Evolutionary conservation across 2,329 filamentous ascomycete genomes (phyloP).

Genomic region (Neofusicoccum laricinum): DNA sequence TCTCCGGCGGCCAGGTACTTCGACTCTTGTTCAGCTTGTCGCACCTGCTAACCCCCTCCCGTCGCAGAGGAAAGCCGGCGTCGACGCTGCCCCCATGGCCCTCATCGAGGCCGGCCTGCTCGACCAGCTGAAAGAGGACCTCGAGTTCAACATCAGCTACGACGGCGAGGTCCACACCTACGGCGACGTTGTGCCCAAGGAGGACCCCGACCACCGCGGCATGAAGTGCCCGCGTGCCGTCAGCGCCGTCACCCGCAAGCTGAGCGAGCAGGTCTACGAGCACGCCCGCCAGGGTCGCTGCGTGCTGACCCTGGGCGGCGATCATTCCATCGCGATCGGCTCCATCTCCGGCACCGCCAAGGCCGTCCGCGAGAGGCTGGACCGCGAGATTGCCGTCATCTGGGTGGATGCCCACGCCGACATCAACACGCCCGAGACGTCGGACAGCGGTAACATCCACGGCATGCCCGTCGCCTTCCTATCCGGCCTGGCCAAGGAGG

Average conservation of each 20-base stretch:
- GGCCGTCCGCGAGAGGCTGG: constrained; percentile 79
- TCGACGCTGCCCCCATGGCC: constrained; percentile 85
- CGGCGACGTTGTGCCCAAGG: constrained; percentile 65
- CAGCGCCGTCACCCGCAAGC: constrained; percentile 75
- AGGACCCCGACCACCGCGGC: constrained; percentile 76
- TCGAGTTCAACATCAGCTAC: constrained; percentile 84
- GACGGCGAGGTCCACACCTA: constrained; percentile 82
- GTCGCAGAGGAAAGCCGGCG: constrained; percentile 79
- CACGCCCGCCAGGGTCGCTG: constrained; percentile 81
- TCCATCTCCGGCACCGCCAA: constrained; percentile 84
- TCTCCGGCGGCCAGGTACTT: constrained; percentile 88
- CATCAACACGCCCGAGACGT: constrained; percentile 93
- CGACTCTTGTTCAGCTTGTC: neutral
- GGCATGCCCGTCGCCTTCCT: constrained; percentile 96
- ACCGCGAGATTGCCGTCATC: constrained; percentile 85
- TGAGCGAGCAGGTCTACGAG: constrained; percentile 81
- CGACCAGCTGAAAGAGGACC: constrained; percentile 75
- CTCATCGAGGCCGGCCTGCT: constrained; percentile 87
- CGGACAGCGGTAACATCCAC: constrained; percentile 89
- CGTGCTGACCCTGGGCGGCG: constrained; percentile 89
- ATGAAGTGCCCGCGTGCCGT: constrained; percentile 95
- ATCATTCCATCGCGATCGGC: constrained; percentile 95
- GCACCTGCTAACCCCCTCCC: constrained; percentile 17
- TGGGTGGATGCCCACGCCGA: constrained; percentile 99
- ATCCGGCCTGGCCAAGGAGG: constrained; percentile 76